Evolutionary conservation across 140 eudicot species (phyloP).

Genomic region (Cichorium intybus): DNA sequence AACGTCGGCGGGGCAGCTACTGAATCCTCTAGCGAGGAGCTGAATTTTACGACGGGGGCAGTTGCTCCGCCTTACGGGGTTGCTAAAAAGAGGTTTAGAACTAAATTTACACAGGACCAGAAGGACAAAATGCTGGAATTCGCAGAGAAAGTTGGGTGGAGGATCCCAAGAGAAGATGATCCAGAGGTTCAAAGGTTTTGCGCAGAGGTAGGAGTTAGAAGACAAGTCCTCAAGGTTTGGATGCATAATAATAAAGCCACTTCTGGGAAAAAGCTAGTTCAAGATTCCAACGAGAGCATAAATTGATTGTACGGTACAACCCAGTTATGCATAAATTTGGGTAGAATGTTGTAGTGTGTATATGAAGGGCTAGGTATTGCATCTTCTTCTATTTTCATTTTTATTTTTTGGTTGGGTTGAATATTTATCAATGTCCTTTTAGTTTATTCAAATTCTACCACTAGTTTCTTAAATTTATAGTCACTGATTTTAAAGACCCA

Average conservation of each 20-base stretch:
- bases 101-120: conserved; percentile 79
- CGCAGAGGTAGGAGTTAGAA: conserved; percentile 75
- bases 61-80: conserved; percentile 48
- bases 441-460: conserved; percentile 5
- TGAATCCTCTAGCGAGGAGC: conserved; percentile 80
- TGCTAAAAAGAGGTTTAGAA: conserved; percentile 58
- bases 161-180: conserved; percentile 89
- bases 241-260: conserved; percentile 88
- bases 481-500: not conserved
- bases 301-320: conserved; percentile 35
- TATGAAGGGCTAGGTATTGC: conserved; percentile 23
- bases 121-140: conserved; percentile 85
- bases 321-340: conserved; percentile 26
- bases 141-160: conserved; percentile 90
- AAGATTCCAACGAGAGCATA: conserved; percentile 46
- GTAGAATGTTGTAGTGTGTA: conserved; percentile 34
- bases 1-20: conserved; percentile 45
- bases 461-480: not conserved
- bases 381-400: conserved; percentile 23
- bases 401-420: conserved; percentile 19
- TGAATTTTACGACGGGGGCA: conserved; percentile 40
- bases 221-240: conserved; percentile 94
- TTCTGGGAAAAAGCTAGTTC: conserved; percentile 57
- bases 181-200: conserved; percentile 79
- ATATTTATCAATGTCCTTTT: conserved; percentile 15